Base-by-base conservation (phyloP, 331 rosid species). In the Quercus phellos region DNA sequence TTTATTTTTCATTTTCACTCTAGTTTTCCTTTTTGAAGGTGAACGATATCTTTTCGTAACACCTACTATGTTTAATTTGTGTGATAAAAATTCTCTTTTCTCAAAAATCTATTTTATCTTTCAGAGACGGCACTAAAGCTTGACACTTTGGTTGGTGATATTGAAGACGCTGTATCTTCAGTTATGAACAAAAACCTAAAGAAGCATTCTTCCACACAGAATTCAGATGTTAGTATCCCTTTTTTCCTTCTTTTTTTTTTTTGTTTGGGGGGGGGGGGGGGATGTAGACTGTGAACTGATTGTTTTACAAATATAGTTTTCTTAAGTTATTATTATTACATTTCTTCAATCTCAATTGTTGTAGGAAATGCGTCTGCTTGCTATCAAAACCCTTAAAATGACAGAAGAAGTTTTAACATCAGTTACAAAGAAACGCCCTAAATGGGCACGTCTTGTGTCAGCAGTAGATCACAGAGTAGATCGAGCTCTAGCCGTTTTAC, bases 391-490 rank as follows among this genome's bases (percentile, higher is more conserved):
- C 2, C 90, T 92, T 72, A 89, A 88, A 84, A 73, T 60, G 72
- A 82, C 87, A 0, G 98, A 94, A 85, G 94, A 85, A 53, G 55
- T 86, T 38, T 79, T 94, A 78, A 72, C 89, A 76, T 85, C 94
- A n/a, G 89, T 90, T 77, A 79, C 95, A 24, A 90, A 81, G 78
- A 26, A 54, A 63, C 90, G 83, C 56, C 97, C 97, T 51, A 93
- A 90, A 66, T 90, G 98, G 99, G 90, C 87, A 55, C 85, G 76
- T 60, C 96, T 94, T 77, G 90, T 88, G 71, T 88, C 94, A 71
- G 92, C 96, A 1, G 98, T 91, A 82, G 98, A 92, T 85, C 96
- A 94, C 74, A 86, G 98, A 83, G 94, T 90, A 70, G 94, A 94
- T 84, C 90, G 97, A 70, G 91, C 97, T 68, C 87, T 94, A 74